Evolutionary conservation across 805 yeast species (phyloP), one percentile per base, ranked within the genome.

Genomic region (Pichia nanzhaoensis): DNA sequence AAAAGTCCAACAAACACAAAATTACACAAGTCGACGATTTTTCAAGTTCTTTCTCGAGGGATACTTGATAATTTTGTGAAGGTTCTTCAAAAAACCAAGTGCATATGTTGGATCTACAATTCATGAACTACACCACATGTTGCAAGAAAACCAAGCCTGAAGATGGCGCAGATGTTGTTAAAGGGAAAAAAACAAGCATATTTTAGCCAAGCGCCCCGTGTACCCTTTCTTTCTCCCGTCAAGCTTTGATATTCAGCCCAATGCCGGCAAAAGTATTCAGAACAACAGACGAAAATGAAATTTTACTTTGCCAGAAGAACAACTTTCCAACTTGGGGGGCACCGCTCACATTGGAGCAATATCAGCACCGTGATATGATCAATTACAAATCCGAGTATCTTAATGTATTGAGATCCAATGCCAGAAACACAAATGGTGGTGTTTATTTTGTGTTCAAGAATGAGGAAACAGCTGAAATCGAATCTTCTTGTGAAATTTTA

Each of bases 391-490:
- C 41, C 5, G 17, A 31, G 7, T 42, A 37, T 21, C 36, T 42
- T 37, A 17, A n/a, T 9, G 13, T 39, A 13, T 8, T 24, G n/a
- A 39, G 41, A 27, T n/a, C 8, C 21, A 18, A 38, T 21, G 14
- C 35, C 8, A 14, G n/a, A 9, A 17, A 30, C n/a, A 39, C 28
- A 6, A 36, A 36, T 24, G 38, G 38, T 13, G 39, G 34, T 14
- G 33, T 34, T 30, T 64, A 59, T 24, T 64, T 55, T 53, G 51
- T 58, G 2, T 34, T 64, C 21, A 50, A 56, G 18, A 60, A 61
- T 7, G 37, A 37, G 6, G 45, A 48, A 35, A 37, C 42, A 12
- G 41, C 37, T 9, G 51, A 33, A 1, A 39, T 37, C 16, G 48
- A 51, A 17, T 42, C 50, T 10, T 49, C 43, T 3, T 58, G 65